These are phyloP conservation scores for Schizochytrium sp. DNA, from an alignment of 108 stramenopile genomes.

Conservation along the genomic window DNA sequence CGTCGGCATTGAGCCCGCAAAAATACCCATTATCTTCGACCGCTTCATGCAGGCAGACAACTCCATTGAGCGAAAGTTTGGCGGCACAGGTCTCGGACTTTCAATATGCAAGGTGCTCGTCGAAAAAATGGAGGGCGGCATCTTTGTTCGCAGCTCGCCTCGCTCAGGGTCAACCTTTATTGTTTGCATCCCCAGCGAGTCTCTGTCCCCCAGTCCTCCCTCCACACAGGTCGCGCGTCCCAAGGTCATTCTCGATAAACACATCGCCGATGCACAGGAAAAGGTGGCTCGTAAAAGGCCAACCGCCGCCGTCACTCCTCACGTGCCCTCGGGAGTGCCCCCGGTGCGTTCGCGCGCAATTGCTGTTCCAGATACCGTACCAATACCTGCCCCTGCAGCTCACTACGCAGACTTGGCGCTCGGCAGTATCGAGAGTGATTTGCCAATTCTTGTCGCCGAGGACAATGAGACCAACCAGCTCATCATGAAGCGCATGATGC, in stretches of 20 bases:
- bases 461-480: background rate
- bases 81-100: slow-evolving; percentile 7
- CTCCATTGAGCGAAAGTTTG: background rate
- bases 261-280: background rate
- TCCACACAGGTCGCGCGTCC: background rate
- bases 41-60: slow-evolving; percentile 8
- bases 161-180: background rate
- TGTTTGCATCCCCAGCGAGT: background rate
- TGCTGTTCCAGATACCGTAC: background rate
- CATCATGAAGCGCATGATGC: background rate
- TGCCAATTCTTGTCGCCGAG: background rate
- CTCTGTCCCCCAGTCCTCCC: background rate
- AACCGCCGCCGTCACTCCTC: background rate
- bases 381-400: too few species aligned
- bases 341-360: background rate
- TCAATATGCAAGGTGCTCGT: background rate
- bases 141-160: background rate
- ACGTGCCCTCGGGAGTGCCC: background rate
- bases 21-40: background rate
- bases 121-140: background rate
- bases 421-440: background rate
- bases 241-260: background rate
- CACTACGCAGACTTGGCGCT: too few species aligned
- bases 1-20: background rate
- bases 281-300: background rate